Percentiles rank a stretch among this genome's conserved stretches.
Conservation (phyloP, 257 asterid genomes). For the Paraleonurus japonicus region DNA sequence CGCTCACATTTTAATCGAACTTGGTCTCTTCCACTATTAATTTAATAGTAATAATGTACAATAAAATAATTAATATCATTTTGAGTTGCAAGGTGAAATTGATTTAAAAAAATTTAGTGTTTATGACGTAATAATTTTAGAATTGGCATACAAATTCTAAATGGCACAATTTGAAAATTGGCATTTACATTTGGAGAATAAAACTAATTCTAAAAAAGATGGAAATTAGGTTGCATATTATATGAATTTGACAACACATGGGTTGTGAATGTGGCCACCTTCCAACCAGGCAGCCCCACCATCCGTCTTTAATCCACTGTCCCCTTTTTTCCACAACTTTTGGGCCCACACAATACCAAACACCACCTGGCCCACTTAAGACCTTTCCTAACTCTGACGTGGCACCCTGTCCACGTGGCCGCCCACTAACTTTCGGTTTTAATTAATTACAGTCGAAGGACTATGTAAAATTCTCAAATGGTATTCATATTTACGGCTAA, state of each 20-base stretch:
- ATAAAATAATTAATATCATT: no score
- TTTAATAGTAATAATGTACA: no score
- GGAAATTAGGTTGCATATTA: background rate
- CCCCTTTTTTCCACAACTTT: constrained; percentile 25
- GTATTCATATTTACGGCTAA: no score
- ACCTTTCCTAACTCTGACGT: constrained; percentile 14
- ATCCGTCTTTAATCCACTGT: constrained; percentile 30
- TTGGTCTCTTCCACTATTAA: no score
- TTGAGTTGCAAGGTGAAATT: no score
- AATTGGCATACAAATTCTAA: background rate
- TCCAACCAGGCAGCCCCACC: constrained; percentile 45
- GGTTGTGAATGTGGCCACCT: constrained; percentile 44
- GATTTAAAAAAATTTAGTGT: no score
- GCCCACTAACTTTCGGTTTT: background rate
- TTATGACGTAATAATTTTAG: background rate
- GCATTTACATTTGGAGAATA: background rate
- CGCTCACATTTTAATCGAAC: no score
- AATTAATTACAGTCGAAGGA: background rate
- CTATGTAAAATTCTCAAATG: no score
- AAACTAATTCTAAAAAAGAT: background rate
- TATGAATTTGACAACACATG: constrained; percentile 45
- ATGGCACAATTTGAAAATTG: background rate
- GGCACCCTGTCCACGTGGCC: constrained; percentile 16
- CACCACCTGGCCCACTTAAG: constrained; percentile 18
- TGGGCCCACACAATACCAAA: constrained; percentile 22